These are phyloP conservation scores for Vigna angularis DNA, from an alignment of 306 rosid species.

Conservation along the genomic window DNA sequence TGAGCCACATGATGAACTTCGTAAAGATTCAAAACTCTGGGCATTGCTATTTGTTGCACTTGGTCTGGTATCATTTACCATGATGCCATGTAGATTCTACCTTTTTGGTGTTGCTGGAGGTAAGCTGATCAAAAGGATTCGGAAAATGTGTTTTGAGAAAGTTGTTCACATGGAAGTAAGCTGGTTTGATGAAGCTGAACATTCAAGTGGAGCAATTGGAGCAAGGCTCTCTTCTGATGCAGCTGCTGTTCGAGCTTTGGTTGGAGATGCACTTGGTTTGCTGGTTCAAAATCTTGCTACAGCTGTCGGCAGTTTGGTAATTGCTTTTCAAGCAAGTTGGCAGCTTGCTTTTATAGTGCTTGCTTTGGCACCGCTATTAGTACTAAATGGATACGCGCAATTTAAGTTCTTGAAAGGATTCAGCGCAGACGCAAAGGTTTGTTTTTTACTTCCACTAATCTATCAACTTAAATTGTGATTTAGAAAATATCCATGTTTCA, in stretches of 20 bases:
- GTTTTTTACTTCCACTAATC: conserved; percentile 13
- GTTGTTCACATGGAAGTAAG: conserved; percentile 61
- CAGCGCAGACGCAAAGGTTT: conserved; percentile 64
- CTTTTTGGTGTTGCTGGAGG: conserved; percentile 60
- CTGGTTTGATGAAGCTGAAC: conserved; percentile 79
- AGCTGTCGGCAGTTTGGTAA: conserved; percentile 48
- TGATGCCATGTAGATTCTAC: conserved; percentile 56
- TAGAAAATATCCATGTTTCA: conserved; percentile 9
- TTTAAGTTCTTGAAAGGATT: conserved; percentile 57
- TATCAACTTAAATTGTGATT: conserved; percentile 4
- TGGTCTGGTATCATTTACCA: conserved; percentile 50
- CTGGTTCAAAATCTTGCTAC: conserved; percentile 59
- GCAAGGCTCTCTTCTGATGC: conserved; percentile 67
- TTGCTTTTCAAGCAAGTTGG: conserved; percentile 64
- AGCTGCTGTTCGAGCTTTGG: conserved; percentile 58
- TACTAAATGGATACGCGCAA: conserved; percentile 53
- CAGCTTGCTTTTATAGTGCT: conserved; percentile 59
- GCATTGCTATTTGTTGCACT: conserved; percentile 58
- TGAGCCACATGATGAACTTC: conserved; percentile 67
- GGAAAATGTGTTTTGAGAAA: conserved; percentile 61
- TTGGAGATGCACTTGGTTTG: conserved; percentile 67
- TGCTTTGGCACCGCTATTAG: conserved; percentile 58
- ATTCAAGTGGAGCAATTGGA: conserved; percentile 61
- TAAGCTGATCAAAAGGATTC: conserved; percentile 56
- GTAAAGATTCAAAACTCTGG: conserved; percentile 76